These are phyloP conservation scores for Tetrastigma voinierianum DNA, from an alignment of 164 flowering plant species.

Conservation along the genomic window DNA sequence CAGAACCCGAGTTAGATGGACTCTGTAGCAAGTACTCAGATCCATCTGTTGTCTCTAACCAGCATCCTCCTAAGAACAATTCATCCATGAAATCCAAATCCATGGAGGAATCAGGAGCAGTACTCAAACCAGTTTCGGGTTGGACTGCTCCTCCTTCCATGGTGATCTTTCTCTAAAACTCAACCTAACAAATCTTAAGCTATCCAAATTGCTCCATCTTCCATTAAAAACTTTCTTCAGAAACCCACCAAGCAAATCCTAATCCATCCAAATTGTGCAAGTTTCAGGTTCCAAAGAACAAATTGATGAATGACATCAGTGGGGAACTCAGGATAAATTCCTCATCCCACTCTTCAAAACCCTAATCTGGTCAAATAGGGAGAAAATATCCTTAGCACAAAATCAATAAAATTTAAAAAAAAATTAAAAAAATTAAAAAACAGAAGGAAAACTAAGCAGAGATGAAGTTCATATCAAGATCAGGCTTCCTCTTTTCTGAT, in stretches of 20 bases:
- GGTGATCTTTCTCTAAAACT: conserved; percentile 18
- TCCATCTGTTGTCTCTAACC: conserved; percentile 64
- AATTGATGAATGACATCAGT: too few species aligned
- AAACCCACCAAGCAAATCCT: conserved; percentile 3
- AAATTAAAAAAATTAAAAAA: too few species aligned
- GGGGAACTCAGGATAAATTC: too few species aligned
- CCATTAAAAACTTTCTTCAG: conserved; percentile 3
- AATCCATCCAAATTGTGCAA: neutral
- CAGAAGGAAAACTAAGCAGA: too few species aligned
- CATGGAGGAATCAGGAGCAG: conserved; percentile 34
- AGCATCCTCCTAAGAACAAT: conserved; percentile 69
- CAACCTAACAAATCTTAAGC: conserved; percentile 9
- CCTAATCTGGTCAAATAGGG: conserved; percentile 7
- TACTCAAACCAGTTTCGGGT: conserved; percentile 28
- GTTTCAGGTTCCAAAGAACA: too few species aligned
- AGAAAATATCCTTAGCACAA: too few species aligned
- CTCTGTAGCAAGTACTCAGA: conserved; percentile 49
- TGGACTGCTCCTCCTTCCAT: conserved; percentile 61
- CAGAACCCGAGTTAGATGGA: conserved; percentile 36
- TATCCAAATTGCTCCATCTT: conserved; percentile 7
- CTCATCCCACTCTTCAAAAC: too few species aligned
- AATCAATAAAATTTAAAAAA: too few species aligned
- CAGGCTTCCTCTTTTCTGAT: too few species aligned
- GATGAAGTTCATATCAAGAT: too few species aligned
- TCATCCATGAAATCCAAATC: conserved; percentile 75